A percentile compares a stretch with the other conserved stretches of the same genome.
These are phyloP conservation scores for Auriscalpium microsporum DNA, from an alignment of 768 basidiomycete genomes.

Conservation along the genomic window DNA sequence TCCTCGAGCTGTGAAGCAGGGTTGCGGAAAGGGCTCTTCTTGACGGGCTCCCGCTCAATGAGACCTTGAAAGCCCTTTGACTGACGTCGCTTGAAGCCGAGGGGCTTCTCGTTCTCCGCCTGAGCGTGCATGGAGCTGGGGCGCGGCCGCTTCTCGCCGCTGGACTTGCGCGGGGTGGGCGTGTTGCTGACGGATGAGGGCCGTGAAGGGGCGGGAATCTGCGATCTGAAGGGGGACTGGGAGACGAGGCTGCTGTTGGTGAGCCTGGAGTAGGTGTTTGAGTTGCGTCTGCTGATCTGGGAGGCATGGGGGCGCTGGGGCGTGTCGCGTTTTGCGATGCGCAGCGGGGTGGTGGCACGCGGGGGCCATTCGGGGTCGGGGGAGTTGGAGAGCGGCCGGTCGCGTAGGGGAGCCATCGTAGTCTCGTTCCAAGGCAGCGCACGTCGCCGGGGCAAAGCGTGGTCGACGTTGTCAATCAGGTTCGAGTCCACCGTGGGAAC, in stretches of 20 bases:
- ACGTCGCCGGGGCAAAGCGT: background rate
- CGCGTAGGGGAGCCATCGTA: slow-evolving; percentile 41
- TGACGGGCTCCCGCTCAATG: slow-evolving; percentile 67
- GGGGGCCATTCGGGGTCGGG: slow-evolving; percentile 58
- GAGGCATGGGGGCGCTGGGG: slow-evolving; percentile 31
- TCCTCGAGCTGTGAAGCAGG: slow-evolving; percentile 12
- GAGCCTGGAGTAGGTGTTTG: slow-evolving; percentile 74
- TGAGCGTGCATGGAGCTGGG: slow-evolving; percentile 65
- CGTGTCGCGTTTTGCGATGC: slow-evolving; percentile 63
- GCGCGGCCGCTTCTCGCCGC: slow-evolving; percentile 72
- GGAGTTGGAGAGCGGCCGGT: slow-evolving; percentile 53
- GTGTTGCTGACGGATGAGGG: slow-evolving; percentile 28
- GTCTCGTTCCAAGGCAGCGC: background rate
- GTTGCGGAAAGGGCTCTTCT: slow-evolving; percentile 71
- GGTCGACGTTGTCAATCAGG: background rate
- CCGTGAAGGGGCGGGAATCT: slow-evolving; percentile 28
- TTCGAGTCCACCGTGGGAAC: slow-evolving; percentile 8
- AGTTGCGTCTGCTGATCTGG: slow-evolving; percentile 59
- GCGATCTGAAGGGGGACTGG: slow-evolving; percentile 78
- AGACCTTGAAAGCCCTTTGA: slow-evolving; percentile 69
- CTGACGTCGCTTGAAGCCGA: slow-evolving; percentile 65
- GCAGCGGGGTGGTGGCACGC: slow-evolving; percentile 57
- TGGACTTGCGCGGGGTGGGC: slow-evolving; percentile 42
- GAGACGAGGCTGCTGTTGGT: slow-evolving; percentile 72
- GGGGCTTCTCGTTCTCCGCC: slow-evolving; percentile 64